phyloP scores from a whole-genome alignment of 495 filamentous ascomycete species.

The Rostrohypoxylon terebratum region DNA sequence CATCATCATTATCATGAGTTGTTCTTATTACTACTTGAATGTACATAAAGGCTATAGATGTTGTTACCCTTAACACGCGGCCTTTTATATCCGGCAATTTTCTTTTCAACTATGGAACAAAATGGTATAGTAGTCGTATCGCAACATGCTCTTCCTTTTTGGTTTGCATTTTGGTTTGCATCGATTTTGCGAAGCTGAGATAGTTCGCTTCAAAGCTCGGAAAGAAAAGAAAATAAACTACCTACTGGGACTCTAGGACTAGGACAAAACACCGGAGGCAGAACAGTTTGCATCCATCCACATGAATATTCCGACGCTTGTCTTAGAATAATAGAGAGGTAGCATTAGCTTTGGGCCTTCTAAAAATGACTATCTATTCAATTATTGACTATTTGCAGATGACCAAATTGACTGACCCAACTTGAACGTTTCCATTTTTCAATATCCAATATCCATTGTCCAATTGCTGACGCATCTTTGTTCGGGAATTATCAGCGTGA shows the following conservation, averaged over 20 bases:
- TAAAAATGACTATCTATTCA: not conserved
- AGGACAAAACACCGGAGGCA: not conserved
- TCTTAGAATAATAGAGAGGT: constrained; percentile 40
- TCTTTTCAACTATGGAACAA: not conserved
- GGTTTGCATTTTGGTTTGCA: too few relatives aligned
- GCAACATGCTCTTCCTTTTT: not conserved
- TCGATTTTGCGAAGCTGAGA: not conserved
- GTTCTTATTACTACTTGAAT: constrained; percentile 7
- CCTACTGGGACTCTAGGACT: not conserved
- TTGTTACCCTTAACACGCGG: too few relatives aligned
- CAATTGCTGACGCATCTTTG: not conserved
- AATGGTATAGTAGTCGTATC: not conserved
- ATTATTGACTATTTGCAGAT: constrained; percentile 20
- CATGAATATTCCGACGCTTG: constrained; percentile 29
- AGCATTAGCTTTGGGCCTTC: constrained; percentile 14
- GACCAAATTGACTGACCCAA: not conserved
- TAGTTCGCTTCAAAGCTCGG: constrained; percentile 7
- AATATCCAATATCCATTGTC: not conserved
- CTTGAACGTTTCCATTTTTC: too few relatives aligned
- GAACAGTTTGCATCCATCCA: constrained; percentile 5
- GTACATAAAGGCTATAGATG: not conserved
- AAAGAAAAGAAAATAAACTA: constrained; percentile 2
- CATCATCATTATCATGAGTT: not conserved
- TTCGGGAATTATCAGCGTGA: constrained; percentile 23
- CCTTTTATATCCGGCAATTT: not conserved